Base-by-base conservation (phyloP, 768 basidiomycete genomes). In the Phylloporus sp. region DNA sequence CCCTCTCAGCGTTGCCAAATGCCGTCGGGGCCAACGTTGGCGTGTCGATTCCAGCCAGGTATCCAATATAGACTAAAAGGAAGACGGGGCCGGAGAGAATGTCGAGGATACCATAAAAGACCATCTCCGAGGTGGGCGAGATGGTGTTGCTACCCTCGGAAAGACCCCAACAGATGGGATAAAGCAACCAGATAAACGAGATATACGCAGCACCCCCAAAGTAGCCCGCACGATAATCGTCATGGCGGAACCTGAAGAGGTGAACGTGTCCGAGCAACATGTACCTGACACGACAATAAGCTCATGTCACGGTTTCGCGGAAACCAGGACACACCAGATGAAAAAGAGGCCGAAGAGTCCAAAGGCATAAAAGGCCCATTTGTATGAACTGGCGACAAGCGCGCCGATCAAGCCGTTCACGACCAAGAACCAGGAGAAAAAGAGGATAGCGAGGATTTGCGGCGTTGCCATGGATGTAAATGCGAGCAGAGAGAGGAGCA, bases 91-190 rank as follows among this genome's bases (percentile, higher is more conserved):
- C 72, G 1, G 74, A 62, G 46, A 74, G 8, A 26, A 74, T 40
- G 39, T 75, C 74, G 49, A 75, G 70, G 50, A 81, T 70, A 44
- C 80, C 80, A 64, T 80, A 81, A 61, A 72, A 76, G 51, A 80
- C 68, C 77, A 80, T 81, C 65, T 82, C 80, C 5, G 71, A 68
- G 34, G 75, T 73, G 23, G 76, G 72, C 5, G 73, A 58, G 59
- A 84, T 82, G 49, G 69, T 71, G 63, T 80, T 76, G 6, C 71
- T 70, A 15, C 80, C 80, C 49, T 81, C 80, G 23, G 73, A 72
- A 27, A 79, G 68, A 44, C 75, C 80, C 81, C 81, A 82, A 23
- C 71, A 73, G 54, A 84, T 75, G 10, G 82, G 78, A 68, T 82
- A 82, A n/a, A 80, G 56, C 50, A 77, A 49, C 77, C 79, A 81